Percentiles rank a stretch among this genome's conserved stretches.
Conservation (phyloP, 257 asterid species). For the Gentiana macrophylla region DNA sequence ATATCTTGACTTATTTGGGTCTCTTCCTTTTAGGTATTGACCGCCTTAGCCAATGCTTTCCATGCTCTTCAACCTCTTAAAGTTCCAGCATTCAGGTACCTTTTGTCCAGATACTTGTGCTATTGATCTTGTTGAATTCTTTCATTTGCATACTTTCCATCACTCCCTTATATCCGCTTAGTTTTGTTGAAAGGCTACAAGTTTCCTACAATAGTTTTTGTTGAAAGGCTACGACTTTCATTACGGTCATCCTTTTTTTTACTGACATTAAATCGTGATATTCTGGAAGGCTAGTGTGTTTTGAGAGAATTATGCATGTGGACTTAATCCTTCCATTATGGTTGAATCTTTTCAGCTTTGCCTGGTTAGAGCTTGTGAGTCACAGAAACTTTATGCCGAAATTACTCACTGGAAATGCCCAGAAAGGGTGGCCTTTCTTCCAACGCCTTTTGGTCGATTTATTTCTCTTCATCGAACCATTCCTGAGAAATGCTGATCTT, state of each 20-base stretch:
- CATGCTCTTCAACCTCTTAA: constrained; percentile 96
- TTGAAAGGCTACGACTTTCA: not conserved
- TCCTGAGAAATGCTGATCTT: constrained; percentile 84
- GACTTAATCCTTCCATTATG: not conserved
- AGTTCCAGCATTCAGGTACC: constrained; percentile 89
- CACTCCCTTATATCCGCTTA: too few relatives aligned
- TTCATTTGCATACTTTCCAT: not conserved
- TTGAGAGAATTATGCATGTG: not conserved
- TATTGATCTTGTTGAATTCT: not conserved
- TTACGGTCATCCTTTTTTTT: too few relatives aligned
- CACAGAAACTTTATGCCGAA: constrained; percentile 98
- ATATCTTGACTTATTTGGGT: constrained; percentile 1
- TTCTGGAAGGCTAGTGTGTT: too few relatives aligned
- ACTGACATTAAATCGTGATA: not conserved
- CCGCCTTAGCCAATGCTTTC: constrained; percentile 78
- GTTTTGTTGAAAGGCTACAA: too few relatives aligned
- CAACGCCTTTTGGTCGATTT: constrained; percentile 82
- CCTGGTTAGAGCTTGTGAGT: constrained; percentile 96
- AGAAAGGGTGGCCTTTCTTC: constrained; percentile 93
- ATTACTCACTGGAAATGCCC: constrained; percentile 72
- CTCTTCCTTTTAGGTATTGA: constrained; percentile 50
- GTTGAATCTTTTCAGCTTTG: constrained; percentile 59
- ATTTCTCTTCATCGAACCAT: constrained; percentile 97
- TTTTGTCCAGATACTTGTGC: not conserved
- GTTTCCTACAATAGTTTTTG: not conserved